Percentiles rank a stretch among this genome's conserved stretches.
These are phyloP conservation scores for Debaryomyces psychrophilus DNA, from an alignment of 1,139 yeast genomes.

Conservation along the genomic window DNA sequence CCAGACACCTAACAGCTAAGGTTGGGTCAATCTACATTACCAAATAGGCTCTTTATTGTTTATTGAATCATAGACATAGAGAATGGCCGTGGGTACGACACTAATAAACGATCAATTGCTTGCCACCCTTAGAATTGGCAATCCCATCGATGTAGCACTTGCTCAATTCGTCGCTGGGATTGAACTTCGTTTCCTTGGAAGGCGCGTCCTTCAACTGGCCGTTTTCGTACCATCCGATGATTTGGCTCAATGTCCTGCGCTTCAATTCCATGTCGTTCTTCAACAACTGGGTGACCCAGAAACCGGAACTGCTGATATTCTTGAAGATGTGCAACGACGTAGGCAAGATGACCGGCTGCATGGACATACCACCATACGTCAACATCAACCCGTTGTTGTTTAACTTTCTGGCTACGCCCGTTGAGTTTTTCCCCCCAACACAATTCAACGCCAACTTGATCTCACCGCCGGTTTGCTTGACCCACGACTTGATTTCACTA, in stretches of 20 bases:
- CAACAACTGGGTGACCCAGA: constrained; percentile 87
- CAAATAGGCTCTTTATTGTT: background rate
- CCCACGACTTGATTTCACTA: constrained; percentile 62
- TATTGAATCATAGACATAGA: background rate
- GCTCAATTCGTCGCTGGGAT: constrained; percentile 54
- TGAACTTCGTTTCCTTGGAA: constrained; percentile 49
- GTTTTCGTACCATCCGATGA: constrained; percentile 66
- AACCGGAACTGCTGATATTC: constrained; percentile 82
- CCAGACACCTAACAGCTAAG: too few relatives aligned
- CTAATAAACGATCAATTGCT: constrained; percentile 41
- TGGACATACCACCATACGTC: constrained; percentile 98
- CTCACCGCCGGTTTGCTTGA: constrained; percentile 54
- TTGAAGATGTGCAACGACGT: constrained; percentile 89
- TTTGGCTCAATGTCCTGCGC: constrained; percentile 56
- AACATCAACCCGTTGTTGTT: constrained; percentile 68
- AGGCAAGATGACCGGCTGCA: constrained; percentile 88
- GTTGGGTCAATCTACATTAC: background rate
- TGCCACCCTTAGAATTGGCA: constrained; percentile 45
- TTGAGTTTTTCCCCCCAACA: constrained; percentile 86
- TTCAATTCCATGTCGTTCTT: constrained; percentile 67
- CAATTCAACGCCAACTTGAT: constrained; percentile 85
- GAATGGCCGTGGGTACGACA: background rate
- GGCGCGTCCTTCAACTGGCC: constrained; percentile 68
- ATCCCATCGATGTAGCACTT: constrained; percentile 57
- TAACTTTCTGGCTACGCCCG: constrained; percentile 81